A percentile compares a stretch with the other conserved stretches of the same genome.
Conservation (phyloP, 352 stramenopile genomes). For the Globisporangium ultimum region DNA sequence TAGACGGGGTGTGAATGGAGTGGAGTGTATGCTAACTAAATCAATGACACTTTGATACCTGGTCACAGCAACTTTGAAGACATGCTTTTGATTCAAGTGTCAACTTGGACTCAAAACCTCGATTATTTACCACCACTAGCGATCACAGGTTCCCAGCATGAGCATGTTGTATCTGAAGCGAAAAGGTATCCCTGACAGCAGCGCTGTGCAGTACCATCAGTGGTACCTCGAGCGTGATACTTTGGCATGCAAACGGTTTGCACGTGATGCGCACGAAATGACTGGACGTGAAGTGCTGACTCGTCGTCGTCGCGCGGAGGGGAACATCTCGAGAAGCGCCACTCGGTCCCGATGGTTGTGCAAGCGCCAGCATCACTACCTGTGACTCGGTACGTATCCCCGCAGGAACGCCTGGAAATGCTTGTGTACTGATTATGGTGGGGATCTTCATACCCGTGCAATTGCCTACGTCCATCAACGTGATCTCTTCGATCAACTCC, state of each 20-base stretch:
- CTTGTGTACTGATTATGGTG: slow-evolving; percentile 3
- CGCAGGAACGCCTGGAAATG: slow-evolving; percentile 7
- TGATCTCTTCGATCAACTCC: slow-evolving; percentile 14
- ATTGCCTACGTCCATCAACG: slow-evolving; percentile 7
- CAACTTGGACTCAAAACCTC: too few relatives aligned
- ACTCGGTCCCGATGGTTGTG: neutral
- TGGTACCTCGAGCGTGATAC: slow-evolving; percentile 8
- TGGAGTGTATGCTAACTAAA: too few relatives aligned
- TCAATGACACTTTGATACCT: too few relatives aligned
- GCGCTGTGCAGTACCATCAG: slow-evolving; percentile 11
- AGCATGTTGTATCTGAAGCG: neutral
- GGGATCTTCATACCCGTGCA: slow-evolving; percentile 5
- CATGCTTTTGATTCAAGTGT: too few relatives aligned
- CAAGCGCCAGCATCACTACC: slow-evolving; percentile 3
- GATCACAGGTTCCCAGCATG: too few relatives aligned
- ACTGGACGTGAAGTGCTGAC: slow-evolving; percentile 9
- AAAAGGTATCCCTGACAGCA: slow-evolving; percentile 9
- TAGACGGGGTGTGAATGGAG: too few relatives aligned
- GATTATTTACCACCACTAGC: too few relatives aligned
- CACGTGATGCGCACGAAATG: slow-evolving; percentile 10
- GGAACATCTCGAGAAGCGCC: neutral
- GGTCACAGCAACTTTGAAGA: too few relatives aligned
- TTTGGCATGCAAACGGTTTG: slow-evolving; percentile 9
- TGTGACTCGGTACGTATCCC: slow-evolving; percentile 5
- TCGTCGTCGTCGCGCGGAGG: slow-evolving; percentile 5